phyloP scores from a whole-genome alignment of 306 rosid genomes.

The Urtica urens region DNA sequence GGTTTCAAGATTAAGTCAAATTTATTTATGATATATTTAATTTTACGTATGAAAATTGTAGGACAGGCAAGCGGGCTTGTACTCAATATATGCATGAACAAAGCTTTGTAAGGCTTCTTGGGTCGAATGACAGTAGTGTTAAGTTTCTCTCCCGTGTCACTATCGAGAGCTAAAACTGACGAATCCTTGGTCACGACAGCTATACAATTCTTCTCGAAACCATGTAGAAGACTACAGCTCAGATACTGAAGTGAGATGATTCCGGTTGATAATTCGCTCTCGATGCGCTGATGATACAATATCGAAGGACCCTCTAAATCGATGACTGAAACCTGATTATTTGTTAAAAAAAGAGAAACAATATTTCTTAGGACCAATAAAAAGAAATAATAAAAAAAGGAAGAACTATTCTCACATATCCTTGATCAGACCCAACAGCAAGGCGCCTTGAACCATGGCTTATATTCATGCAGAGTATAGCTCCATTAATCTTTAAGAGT shows the following conservation, averaged over 20 bases:
- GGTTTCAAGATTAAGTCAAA: slow-evolving; percentile 6
- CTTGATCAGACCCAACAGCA: slow-evolving; percentile 89
- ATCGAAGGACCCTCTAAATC: slow-evolving; percentile 50
- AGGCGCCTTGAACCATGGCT: slow-evolving; percentile 45
- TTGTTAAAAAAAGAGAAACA: background rate
- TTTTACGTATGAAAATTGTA: background rate
- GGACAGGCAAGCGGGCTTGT: slow-evolving; percentile 18
- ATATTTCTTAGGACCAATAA: background rate
- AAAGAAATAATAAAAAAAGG: background rate
- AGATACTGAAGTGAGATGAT: slow-evolving; percentile 58
- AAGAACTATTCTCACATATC: slow-evolving; percentile 73
- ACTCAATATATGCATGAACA: slow-evolving; percentile 70
- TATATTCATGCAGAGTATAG: slow-evolving; percentile 40
- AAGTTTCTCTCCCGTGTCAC: slow-evolving; percentile 52
- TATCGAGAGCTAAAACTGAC: slow-evolving; percentile 57
- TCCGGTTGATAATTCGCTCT: slow-evolving; percentile 62
- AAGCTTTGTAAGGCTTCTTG: slow-evolving; percentile 71
- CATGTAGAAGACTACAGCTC: slow-evolving; percentile 49
- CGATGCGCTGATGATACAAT: slow-evolving; percentile 50
- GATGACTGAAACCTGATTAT: slow-evolving; percentile 60
- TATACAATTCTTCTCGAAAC: slow-evolving; percentile 63
- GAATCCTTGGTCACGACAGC: slow-evolving; percentile 70
- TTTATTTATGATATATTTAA: background rate
- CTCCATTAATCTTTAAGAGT: slow-evolving; percentile 52
- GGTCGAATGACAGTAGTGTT: slow-evolving; percentile 52